Evolutionary conservation across 2,329 filamentous ascomycete genomes (phyloP).

Genomic region (Microthyrium microscopicum): DNA sequence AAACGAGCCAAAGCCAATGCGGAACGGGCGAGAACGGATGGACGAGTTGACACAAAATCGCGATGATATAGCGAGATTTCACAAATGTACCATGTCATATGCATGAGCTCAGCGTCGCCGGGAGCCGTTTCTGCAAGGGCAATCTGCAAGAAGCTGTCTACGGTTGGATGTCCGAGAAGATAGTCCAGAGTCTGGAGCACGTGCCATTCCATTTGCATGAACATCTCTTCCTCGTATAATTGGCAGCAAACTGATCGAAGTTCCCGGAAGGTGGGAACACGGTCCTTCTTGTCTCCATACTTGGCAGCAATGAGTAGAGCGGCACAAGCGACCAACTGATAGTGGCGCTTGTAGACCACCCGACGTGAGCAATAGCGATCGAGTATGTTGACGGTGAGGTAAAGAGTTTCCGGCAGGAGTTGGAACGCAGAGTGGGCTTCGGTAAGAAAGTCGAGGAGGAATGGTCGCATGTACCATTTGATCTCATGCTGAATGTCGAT

Average conservation of each 20-base stretch:
- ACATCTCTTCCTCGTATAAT: slow-evolving; percentile 98
- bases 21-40: slow-evolving; percentile 78
- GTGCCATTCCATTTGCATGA: slow-evolving; percentile 99
- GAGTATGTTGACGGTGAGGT: slow-evolving; percentile 89
- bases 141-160: slow-evolving; percentile 83
- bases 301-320: slow-evolving; percentile 93
- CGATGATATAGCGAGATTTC: slow-evolving; percentile 94
- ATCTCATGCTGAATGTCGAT: slow-evolving; percentile 99
- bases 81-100: slow-evolving; percentile 86
- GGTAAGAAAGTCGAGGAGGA: slow-evolving; percentile 93
- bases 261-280: slow-evolving; percentile 92
- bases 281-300: slow-evolving; percentile 96
- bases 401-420: slow-evolving; percentile 83
- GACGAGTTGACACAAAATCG: slow-evolving; percentile 85
- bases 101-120: slow-evolving; percentile 56
- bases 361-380: slow-evolving; percentile 96
- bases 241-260: slow-evolving; percentile 99
- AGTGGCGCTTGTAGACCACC: slow-evolving; percentile 97
- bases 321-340: slow-evolving; percentile 92
- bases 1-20: slow-evolving; percentile 74
- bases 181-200: slow-evolving; percentile 94
- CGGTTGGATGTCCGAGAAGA: slow-evolving; percentile 88
- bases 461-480: slow-evolving; percentile 98
- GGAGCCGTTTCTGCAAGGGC: slow-evolving; percentile 62
- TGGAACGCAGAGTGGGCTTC: slow-evolving; percentile 94